Base-by-base conservation (phyloP, 2,329 filamentous ascomycete genomes). In the Aureobasidium sp. region DNA sequence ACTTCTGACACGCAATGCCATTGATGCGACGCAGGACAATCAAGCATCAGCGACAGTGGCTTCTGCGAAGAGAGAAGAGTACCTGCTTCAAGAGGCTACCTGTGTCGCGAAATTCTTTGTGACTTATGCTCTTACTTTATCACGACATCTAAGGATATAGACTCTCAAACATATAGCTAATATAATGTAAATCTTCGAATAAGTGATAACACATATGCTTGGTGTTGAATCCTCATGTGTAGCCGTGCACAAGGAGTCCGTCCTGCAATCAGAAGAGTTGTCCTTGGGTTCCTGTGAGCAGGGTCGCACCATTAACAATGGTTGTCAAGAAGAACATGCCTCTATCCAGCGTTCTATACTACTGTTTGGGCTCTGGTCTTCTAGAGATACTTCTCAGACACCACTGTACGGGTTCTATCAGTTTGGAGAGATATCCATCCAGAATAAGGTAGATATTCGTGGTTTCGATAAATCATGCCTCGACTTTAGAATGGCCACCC, bases 71-170 rank as follows among this genome's bases (percentile, higher is more conserved):
- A n/a, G 29, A 29, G 56, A 48, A 29, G 56, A 29, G 31, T 60
- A 33, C n/a, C 15, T 49, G 33, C 35, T 49, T 40, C 57, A 60
- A 31, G 57, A 60, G n/a, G 57, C 57, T 19, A 50, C 27, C 1
- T 60, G 57, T 33, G 24, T 60, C 5, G 57, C 57, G 1, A 50
- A 33, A 17, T 50, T 60, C 24, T 60, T 60, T 9, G 45, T 50
- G 22, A 40, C 22, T 15, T 60, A 50, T 33, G 45, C 33, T 49
- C 44, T n/a, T 9, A 31, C 3, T 40, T 19, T 49, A 31, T 49
- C 24, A 22, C 31, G 45, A 22, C 24, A 50, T n/a, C 8, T 58
- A 27, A 35, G 24, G 29, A 15, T 12, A 24, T 57, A 17, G n/a
- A 24, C 27, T 7, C 3, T 5, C 5, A 14, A 3, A 15, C 22